Percentiles rank a stretch among this genome's conserved stretches.
Conservation (phyloP, 768 basidiomycete species). For the Ramaria sp. region DNA sequence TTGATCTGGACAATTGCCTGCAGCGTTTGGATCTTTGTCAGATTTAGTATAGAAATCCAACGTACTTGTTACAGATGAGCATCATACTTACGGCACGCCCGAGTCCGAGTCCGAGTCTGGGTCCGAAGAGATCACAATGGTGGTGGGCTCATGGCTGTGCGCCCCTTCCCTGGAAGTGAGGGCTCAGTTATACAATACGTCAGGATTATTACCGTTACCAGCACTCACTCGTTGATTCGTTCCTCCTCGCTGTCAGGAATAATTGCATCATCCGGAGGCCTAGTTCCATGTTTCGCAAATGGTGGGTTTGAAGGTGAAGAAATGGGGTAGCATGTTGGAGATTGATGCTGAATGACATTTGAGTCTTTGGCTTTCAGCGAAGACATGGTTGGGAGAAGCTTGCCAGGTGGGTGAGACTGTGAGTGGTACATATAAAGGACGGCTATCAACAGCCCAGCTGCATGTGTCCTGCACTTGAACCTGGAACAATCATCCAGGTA, state of each 20-base stretch:
- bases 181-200: background rate
- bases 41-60: background rate
- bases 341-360: background rate
- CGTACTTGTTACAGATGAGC: background rate
- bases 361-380: background rate
- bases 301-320: slow-evolving; percentile 1
- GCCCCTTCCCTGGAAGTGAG: background rate
- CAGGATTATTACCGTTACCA: background rate
- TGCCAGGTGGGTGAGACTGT: no score
- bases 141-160: background rate
- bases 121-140: slow-evolving; percentile 22
- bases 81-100: slow-evolving; percentile 11
- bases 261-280: slow-evolving; percentile 21
- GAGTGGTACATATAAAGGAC: no score
- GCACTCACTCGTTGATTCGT: slow-evolving; percentile 22
- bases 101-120: slow-evolving; percentile 33
- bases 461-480: no score
- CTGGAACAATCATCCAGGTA: background rate
- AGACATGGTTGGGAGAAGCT: no score
- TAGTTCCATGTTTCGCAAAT: background rate
- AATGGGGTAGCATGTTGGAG: background rate
- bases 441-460: no score
- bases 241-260: slow-evolving; percentile 44
- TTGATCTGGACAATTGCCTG: slow-evolving; percentile 8
- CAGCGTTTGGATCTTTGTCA: background rate